Base-by-base conservation (phyloP, 768 basidiomycete genomes). In the Omphalotus guepiniiformis region DNA sequence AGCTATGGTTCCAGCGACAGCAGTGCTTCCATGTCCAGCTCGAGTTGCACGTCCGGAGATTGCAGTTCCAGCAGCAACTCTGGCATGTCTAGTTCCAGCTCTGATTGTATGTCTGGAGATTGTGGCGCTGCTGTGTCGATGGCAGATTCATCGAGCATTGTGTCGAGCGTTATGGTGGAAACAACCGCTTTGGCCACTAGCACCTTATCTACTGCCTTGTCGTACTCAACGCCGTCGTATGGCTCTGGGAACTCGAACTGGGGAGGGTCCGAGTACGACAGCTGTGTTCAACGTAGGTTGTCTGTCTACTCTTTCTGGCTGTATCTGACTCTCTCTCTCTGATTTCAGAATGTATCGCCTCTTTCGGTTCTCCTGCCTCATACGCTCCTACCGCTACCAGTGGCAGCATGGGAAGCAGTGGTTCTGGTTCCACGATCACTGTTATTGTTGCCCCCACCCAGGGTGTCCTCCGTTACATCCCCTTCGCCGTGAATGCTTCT, bases 361-460 rank as follows among this genome's bases (percentile, higher is more conserved):
- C 71, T n/a, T 86, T 71, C 60, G 82, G 80, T 47, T 51, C 59
- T 19, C 53, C 65, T 43, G 60, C 66, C 23, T 53, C 65, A 1
- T 70, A 69, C 3, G 62, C 68, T 39, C 55, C 60, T 25, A 67
- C 64, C n/a, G 62, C 55, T 49, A 54, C 50, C 28, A 52, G 60
- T 46, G 55, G 53, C 26, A 41, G 50, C 28, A 38, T 27, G 16
- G 68, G 70, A 43, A 63, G 62, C 56, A 52, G 50, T 22, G 81
- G 80, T 32, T 66, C 61, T 38, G 82, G 83, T 46, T 73, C 68
- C 29, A 87, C 84, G 15, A 80, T 85, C 69, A 87, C 85, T 36
- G 78, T 90, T 61, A 78, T 85, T 54, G 88, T 90, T 43, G 87
- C 87, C 15, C 87, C 88, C 21, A 77, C 77, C 2, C 76, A 86